A percentile compares a stretch with the other conserved stretches of the same genome.
phyloP scores from a whole-genome alignment of 768 basidiomycete species.

The Gloeopeniophorella convolvens region DNA sequence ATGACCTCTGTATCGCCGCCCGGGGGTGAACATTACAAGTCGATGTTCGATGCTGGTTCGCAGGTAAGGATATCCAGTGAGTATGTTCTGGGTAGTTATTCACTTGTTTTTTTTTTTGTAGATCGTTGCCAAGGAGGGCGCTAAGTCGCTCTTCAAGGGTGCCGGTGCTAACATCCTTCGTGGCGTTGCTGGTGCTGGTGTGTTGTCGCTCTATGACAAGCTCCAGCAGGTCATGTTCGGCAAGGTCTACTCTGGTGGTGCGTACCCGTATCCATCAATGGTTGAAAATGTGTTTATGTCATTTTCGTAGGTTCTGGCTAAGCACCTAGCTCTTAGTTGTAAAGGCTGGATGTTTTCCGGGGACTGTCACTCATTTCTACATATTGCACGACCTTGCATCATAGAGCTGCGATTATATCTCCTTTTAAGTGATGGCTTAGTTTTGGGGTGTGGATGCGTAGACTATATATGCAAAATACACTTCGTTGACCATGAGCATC shows the following conservation, averaged over 20 bases:
- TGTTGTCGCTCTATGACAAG: constrained; percentile 98
- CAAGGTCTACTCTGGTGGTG: constrained; percentile 98
- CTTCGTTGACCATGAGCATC: constrained; percentile 2
- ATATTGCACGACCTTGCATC: constrained; percentile 27
- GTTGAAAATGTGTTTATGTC: too few species aligned
- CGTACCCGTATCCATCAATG: constrained; percentile 24
- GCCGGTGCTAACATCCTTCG: constrained; percentile 89
- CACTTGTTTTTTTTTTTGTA: not conserved
- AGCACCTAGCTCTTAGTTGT: constrained; percentile 25
- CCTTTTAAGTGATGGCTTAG: constrained; percentile 21
- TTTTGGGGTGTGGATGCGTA: constrained; percentile 21
- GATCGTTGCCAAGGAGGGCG: constrained; percentile 94
- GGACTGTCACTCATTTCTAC: constrained; percentile 26
- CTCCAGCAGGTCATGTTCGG: constrained; percentile 94
- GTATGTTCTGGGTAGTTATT: too few species aligned
- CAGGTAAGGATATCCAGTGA: constrained; percentile 32
- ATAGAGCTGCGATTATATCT: constrained; percentile 32
- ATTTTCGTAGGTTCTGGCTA: constrained; percentile 35
- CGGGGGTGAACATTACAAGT: constrained; percentile 97
- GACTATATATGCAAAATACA: constrained; percentile 13
- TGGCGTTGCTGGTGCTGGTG: constrained; percentile 99
- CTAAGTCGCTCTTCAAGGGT: constrained; percentile 97
- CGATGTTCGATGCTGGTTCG: constrained; percentile 94
- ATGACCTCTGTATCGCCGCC: constrained; percentile 98
- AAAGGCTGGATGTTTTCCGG: constrained; percentile 13